A percentile compares a stretch with the other conserved stretches of the same genome.
Evolutionary conservation across 768 basidiomycete species (phyloP).

Genomic region (Myochromella boudieri): DNA sequence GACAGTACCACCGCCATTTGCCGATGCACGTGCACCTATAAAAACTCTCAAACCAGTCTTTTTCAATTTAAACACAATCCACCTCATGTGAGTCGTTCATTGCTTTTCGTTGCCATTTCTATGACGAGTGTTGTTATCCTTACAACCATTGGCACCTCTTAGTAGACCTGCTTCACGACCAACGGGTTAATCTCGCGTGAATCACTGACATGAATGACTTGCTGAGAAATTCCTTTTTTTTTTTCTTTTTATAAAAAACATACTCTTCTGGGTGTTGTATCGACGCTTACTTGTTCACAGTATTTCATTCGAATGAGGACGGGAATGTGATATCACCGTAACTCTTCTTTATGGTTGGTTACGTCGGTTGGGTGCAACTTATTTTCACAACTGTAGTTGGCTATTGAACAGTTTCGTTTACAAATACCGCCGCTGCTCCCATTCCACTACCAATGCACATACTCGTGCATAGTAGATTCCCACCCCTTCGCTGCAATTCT

Average conservation of each 20-base stretch:
- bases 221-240: constrained; percentile 64
- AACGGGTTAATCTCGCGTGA: constrained; percentile 36
- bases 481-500: constrained; percentile 69
- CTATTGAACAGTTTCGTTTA: constrained; percentile 60
- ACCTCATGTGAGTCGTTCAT: constrained; percentile 12
- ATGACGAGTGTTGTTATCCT: constrained; percentile 81
- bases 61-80: background rate
- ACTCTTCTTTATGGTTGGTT: background rate
- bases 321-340: too few species aligned
- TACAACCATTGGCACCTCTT: constrained; percentile 88
- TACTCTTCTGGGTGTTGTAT: too few species aligned
- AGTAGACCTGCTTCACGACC: constrained; percentile 67
- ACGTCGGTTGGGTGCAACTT: too few species aligned
- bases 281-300: too few species aligned
- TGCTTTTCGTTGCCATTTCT: constrained; percentile 26
- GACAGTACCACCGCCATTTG: constrained; percentile 25
- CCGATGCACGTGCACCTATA: constrained; percentile 17
- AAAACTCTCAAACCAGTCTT: background rate
- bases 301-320: too few species aligned
- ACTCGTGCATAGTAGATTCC: constrained; percentile 76
- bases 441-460: constrained; percentile 83
- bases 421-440: constrained; percentile 82
- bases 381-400: too few species aligned
- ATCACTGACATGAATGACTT: constrained; percentile 84
- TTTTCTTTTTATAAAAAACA: constrained; percentile 9